Conservation (phyloP, 371 early-diverging fungal species). For the Capillidium heterosporum region DNA sequence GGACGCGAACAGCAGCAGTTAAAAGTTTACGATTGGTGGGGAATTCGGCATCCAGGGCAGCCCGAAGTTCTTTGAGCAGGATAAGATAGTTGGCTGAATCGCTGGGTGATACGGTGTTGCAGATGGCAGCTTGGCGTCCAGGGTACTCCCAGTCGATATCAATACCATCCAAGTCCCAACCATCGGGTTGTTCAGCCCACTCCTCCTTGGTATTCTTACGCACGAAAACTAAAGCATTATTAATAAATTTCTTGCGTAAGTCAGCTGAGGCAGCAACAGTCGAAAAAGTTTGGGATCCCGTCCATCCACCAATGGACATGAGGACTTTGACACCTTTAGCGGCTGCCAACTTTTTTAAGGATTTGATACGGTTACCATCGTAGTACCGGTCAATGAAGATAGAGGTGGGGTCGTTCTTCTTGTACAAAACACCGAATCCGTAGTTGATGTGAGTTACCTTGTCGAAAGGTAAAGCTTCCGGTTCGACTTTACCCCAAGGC, state of each 20-base stretch:
- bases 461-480: constrained; percentile 21
- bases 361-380: neutral
- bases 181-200: neutral
- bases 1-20: constrained; percentile 48
- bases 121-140: constrained; percentile 30
- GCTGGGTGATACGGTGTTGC: constrained; percentile 26
- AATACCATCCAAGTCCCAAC: constrained; percentile 9
- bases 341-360: neutral
- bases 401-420: constrained; percentile 3
- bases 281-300: constrained; percentile 40
- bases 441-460: constrained; percentile 42
- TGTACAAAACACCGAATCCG: constrained; percentile 1
- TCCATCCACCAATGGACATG: constrained; percentile 45
- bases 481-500: constrained; percentile 32
- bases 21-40: constrained; percentile 22
- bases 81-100: constrained; percentile 37
- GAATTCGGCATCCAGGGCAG: constrained; percentile 22
- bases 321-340: constrained; percentile 2
- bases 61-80: constrained; percentile 40
- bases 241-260: constrained; percentile 25
- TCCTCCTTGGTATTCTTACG: constrained; percentile 8
- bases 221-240: constrained; percentile 16
- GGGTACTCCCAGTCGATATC: constrained; percentile 66
- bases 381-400: constrained; percentile 1
- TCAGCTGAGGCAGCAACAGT: constrained; percentile 21